Evolutionary conservation across 306 rosid species (phyloP).

Genomic region (Trichosanthes truncata): DNA sequence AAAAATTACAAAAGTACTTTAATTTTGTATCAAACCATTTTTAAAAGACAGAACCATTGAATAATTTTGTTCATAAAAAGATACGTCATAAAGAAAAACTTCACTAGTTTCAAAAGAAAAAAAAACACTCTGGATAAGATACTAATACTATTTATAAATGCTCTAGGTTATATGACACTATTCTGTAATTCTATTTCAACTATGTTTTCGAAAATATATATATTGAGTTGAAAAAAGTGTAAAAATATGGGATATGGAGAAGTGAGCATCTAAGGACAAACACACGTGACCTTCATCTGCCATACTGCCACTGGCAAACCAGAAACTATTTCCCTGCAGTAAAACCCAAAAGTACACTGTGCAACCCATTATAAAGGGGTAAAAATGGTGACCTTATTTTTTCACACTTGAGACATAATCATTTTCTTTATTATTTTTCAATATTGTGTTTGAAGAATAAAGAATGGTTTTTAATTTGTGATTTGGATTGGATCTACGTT

Average conservation of each 20-base stretch:
- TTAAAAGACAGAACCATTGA: too few relatives aligned
- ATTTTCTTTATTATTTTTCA: background rate
- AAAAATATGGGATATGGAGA: background rate
- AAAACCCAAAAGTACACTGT: background rate
- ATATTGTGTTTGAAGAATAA: background rate
- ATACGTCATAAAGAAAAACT: background rate
- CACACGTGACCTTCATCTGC: slow-evolving; percentile 22
- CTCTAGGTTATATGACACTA: too few relatives aligned
- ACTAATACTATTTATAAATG: too few relatives aligned
- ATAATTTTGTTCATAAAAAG: background rate
- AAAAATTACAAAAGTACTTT: too few relatives aligned
- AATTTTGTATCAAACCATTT: background rate
- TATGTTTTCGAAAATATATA: background rate
- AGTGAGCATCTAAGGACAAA: slow-evolving; percentile 19
- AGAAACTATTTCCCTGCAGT: background rate
- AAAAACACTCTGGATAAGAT: background rate
- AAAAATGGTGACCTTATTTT: background rate
- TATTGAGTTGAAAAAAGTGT: background rate
- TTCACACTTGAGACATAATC: background rate
- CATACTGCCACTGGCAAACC: slow-evolving; percentile 14
- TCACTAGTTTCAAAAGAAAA: too few relatives aligned
- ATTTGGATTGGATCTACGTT: too few relatives aligned
- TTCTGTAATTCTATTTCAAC: background rate
- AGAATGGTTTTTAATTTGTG: too few relatives aligned
- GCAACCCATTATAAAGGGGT: background rate